Percentiles rank a stretch among this genome's conserved stretches.
These are phyloP conservation scores for Aspergillus uvarum DNA, from an alignment of 2,329 filamentous ascomycete species.

Conservation along the genomic window DNA sequence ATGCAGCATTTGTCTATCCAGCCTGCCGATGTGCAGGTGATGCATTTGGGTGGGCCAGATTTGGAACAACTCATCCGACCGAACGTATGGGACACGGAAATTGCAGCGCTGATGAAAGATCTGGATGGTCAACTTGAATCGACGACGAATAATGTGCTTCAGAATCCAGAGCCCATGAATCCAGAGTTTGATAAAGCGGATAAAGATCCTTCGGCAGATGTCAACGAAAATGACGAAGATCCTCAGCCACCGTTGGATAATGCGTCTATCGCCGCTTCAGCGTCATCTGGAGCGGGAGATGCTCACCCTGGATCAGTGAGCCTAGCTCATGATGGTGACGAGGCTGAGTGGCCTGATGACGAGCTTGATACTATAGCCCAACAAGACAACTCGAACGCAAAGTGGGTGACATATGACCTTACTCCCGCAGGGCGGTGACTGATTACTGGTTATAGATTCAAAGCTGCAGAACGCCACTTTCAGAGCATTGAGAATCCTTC, in stretches of 20 bases:
- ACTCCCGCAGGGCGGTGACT: neutral
- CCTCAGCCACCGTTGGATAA: neutral
- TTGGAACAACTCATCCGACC: too few species aligned
- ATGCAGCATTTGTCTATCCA: too few species aligned
- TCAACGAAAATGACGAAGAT: neutral
- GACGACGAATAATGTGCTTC: too few species aligned
- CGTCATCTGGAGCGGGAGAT: neutral
- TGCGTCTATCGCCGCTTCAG: neutral
- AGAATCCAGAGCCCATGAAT: neutral
- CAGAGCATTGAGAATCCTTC: constrained; percentile 8
- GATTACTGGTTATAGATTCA: constrained; percentile 7
- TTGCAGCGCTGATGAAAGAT: too few species aligned
- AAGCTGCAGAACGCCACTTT: constrained; percentile 10
- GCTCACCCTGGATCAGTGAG: neutral
- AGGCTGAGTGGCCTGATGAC: neutral
- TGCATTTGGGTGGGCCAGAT: too few species aligned
- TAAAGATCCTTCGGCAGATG: neutral
- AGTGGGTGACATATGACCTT: neutral
- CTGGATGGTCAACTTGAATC: too few species aligned
- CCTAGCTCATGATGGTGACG: neutral
- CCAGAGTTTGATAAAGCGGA: neutral
- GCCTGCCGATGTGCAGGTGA: too few species aligned
- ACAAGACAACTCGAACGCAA: neutral
- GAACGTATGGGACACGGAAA: too few species aligned
- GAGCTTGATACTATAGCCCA: neutral